Conservation (phyloP, 371 early-diverging fungal genomes). For the Rhizopus microsporus region DNA sequence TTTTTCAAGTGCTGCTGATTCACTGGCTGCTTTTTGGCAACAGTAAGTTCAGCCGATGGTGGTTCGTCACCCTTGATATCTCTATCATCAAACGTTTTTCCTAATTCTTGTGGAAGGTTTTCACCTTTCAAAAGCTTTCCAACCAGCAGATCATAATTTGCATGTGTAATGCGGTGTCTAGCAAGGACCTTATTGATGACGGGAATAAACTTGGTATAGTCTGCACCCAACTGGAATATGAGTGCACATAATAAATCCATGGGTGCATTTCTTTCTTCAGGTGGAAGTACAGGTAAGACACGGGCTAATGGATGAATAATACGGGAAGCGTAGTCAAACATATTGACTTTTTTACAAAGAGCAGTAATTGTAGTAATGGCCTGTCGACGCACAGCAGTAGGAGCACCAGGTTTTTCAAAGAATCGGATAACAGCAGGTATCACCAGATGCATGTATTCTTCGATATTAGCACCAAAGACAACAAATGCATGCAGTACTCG, state of each 20-base stretch:
- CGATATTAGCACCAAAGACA: slow-evolving; percentile 87
- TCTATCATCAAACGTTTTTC: slow-evolving; percentile 49
- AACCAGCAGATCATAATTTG: slow-evolving; percentile 72
- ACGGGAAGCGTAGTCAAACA: slow-evolving; percentile 88
- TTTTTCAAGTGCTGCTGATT: slow-evolving; percentile 88
- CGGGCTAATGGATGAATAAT: slow-evolving; percentile 91
- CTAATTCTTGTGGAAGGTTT: slow-evolving; percentile 71
- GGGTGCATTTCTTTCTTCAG: slow-evolving; percentile 67
- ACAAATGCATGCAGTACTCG: slow-evolving; percentile 84
- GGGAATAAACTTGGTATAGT: slow-evolving; percentile 90
- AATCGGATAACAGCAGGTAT: slow-evolving; percentile 85
- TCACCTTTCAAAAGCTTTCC: slow-evolving; percentile 79
- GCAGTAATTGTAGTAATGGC: slow-evolving; percentile 83
- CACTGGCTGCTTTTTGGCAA: slow-evolving; percentile 75
- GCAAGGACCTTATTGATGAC: slow-evolving; percentile 78
- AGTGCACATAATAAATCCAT: slow-evolving; percentile 87
- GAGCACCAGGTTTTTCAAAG: slow-evolving; percentile 76
- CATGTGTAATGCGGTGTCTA: slow-evolving; percentile 67
- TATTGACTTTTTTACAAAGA: slow-evolving; percentile 78
- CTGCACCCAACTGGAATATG: slow-evolving; percentile 84
- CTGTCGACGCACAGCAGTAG: slow-evolving; percentile 64
- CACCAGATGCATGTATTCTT: slow-evolving; percentile 92
- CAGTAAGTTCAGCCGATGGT: slow-evolving; percentile 55
- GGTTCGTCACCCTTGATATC: slow-evolving; percentile 50
- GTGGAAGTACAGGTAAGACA: slow-evolving; percentile 61